Evolutionary conservation across 345 rosid genomes (phyloP), one percentile per base, ranked within the genome.

Genomic region (Salix suchowensis): DNA sequence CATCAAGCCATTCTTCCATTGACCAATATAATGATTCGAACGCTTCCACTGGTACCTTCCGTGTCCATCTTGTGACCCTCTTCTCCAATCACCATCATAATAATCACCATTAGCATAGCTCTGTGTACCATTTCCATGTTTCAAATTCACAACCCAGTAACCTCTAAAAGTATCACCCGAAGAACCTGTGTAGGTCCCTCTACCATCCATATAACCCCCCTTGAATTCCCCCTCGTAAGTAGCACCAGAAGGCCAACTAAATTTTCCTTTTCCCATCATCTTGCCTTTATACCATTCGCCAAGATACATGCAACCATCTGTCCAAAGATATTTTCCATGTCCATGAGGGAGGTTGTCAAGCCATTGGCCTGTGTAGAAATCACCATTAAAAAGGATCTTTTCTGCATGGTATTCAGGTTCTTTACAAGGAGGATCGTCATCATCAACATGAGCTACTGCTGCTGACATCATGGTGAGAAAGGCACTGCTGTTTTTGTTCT

Each of bases 181-280:
- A 2, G 89, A 84, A 16, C 91, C 94, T 0, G 91, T 89, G 44
- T 90, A 96, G 42, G 98, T 92, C 72, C 98, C 99, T 48, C 88
- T 88, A 5, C 99, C 99, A 80, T 96, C 97, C 96, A 96, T 91
- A 71, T 81, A 93, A 3, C 94, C 97, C 73, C 79, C 84, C 77
- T 90, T 93, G 89, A 96, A 96, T 36, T 96, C 98, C 11, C 99
- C 99, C 82, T 96, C 97, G 72, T 96, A 96, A 12, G 95, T 92
- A 36, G 98, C 97, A 23, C 98, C 98, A 34, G 89, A 89, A 1
- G 98, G 98, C 98, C 98, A 93, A 39, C 93, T 85, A 65, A 95
- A 96, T 77, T 86, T 91, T 18, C 99, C 99, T 39, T 86, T 90
- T 14, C 99, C 98, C 86, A 79, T 87, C 23, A 85, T 88, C 71